phyloP scores from a whole-genome alignment of 75 land plant species.

The Larix kaempferi region DNA sequence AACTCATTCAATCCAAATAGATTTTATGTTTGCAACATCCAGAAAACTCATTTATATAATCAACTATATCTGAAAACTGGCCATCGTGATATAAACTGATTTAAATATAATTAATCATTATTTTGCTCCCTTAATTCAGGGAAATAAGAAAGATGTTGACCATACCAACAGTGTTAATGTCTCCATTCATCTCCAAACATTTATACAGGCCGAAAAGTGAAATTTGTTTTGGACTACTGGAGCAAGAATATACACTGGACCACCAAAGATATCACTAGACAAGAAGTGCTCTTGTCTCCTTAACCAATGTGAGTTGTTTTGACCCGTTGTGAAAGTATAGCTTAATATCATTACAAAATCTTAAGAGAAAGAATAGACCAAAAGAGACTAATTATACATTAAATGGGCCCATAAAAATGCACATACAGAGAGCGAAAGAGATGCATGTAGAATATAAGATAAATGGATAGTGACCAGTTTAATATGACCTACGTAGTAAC shows the following conservation, averaged over 20 bases:
- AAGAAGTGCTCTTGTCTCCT: conserved; percentile 5
- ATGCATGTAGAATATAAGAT: not conserved
- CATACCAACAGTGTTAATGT: not conserved
- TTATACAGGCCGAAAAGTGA: not conserved
- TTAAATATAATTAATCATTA: conserved; percentile 2
- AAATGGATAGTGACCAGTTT: not conserved
- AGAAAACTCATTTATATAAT: no score
- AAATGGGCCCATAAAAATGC: not conserved
- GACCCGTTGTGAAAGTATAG: not conserved
- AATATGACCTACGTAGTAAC: not conserved
- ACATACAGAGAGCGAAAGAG: not conserved
- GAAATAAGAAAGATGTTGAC: not conserved
- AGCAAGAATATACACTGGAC: conserved; percentile 7
- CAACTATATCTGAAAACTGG: not conserved
- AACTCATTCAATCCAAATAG: not conserved
- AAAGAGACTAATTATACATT: not conserved
- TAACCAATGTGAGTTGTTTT: not conserved
- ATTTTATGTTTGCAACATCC: not conserved
- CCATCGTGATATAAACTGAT: not conserved
- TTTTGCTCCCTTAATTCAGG: not conserved
- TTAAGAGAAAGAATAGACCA: not conserved
- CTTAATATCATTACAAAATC: not conserved
- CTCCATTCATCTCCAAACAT: not conserved
- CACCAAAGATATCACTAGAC: not conserved
- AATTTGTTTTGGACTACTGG: not conserved